Evolutionary conservation across 1,139 yeast genomes (phyloP), one percentile per base, ranked within the genome.

Genomic region (Yueomyces sp.): DNA sequence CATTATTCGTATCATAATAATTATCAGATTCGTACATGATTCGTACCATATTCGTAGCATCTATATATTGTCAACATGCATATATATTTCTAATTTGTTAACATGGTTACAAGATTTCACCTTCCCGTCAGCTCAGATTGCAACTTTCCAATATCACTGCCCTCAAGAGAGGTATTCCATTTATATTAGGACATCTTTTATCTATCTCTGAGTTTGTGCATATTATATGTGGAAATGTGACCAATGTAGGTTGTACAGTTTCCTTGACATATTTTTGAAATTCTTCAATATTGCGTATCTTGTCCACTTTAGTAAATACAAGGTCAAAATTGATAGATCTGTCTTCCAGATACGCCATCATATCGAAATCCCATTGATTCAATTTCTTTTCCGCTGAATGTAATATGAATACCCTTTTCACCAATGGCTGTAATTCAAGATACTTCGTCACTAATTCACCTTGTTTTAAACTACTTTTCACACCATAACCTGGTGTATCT

Each of bases 401-500:
- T 32, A 86, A 62, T 6, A 87, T 54, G 51, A 73, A 83, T 1
- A 78, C 79, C 46, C 78, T 69, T 36, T 73, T 64, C 30, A 87
- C 64, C 35, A 69, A 72, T 38, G 66, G 60, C 42, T 93, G 66
- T 19, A 70, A 64, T 27, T 63, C 59, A 7, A 86, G 61, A 54
- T 85, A 86, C 36, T 76, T 75, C 50, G 77, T 56, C 1, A 82
- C 81, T 39, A 80, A 68, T 42, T 72, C 63, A 1, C 96, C 96
- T 56, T 86, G 95, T 48, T 67, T 63, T n/a, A 55, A 57, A 27
- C 69, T 69, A 37, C 75, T 87, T 51, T 67, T 73, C 27, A 62
- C 67, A 2, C 96, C 96, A 56, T 86, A 86, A 0, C 96, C 96
- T 0, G 96, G 96, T 36, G 86, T 75, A 57, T 86, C 96, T 1